phyloP scores from a whole-genome alignment of 1,284 basidiomycete species.

The Irpex sp. region DNA sequence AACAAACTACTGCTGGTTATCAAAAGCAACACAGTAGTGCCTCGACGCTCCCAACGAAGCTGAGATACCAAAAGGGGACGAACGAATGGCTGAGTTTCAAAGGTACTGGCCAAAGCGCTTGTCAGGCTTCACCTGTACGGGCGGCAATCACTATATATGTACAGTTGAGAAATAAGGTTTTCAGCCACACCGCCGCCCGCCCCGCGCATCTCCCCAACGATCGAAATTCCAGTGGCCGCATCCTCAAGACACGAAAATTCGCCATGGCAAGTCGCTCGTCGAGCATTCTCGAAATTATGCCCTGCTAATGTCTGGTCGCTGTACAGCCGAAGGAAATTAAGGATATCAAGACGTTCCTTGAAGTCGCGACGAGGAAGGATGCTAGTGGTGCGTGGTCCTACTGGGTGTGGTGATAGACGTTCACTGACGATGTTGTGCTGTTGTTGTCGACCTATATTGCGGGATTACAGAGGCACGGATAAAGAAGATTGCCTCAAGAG shows the following conservation, averaged over 20 bases:
- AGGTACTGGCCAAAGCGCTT: not conserved
- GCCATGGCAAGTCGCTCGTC: constrained; percentile 23
- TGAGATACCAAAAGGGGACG: not conserved
- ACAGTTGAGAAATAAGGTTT: constrained; percentile 14
- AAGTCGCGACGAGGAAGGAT: constrained; percentile 91
- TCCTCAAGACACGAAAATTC: constrained; percentile 20
- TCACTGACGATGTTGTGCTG: not conserved
- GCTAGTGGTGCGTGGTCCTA: constrained; percentile 55
- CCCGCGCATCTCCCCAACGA: constrained; percentile 7
- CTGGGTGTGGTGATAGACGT: not conserved
- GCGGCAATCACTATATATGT: not conserved
- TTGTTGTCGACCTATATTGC: not conserved
- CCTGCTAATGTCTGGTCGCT: not conserved
- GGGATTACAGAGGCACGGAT: constrained; percentile 81
- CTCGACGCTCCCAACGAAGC: too few relatives aligned
- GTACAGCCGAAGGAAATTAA: constrained; percentile 88
- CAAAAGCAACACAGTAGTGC: too few relatives aligned
- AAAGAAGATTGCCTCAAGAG: constrained; percentile 84
- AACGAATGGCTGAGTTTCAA: not conserved
- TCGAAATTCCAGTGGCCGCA: constrained; percentile 11
- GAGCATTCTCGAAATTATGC: not conserved
- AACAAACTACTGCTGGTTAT: too few relatives aligned
- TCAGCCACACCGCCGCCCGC: constrained; percentile 10
- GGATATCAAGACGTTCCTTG: constrained; percentile 99
- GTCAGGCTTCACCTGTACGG: not conserved